Percentiles rank a stretch among this genome's conserved stretches.
These are phyloP conservation scores for Phytophthora colocasiae DNA, from an alignment of 352 stramenopile species.

Conservation along the genomic window DNA sequence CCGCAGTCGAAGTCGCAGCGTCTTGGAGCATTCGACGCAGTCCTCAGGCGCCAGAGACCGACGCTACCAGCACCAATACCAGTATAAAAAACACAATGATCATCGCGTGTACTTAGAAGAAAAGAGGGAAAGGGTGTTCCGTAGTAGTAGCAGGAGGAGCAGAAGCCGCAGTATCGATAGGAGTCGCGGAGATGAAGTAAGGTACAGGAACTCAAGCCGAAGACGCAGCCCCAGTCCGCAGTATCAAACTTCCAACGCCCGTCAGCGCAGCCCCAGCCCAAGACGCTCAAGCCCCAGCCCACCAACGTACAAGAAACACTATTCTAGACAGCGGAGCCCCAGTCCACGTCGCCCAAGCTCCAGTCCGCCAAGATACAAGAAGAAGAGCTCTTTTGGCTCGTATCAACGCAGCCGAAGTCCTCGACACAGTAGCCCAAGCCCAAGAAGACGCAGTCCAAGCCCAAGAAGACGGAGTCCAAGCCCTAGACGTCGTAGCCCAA, in stretches of 20 bases:
- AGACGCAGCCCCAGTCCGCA: conserved; percentile 13
- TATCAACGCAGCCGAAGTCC: conserved; percentile 15
- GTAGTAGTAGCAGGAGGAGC: conserved; percentile 16
- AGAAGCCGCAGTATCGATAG: conserved; percentile 31
- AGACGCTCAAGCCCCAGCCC: conserved; percentile 14
- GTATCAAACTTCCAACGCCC: background rate
- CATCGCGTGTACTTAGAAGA: conserved; percentile 20
- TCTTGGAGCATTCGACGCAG: background rate
- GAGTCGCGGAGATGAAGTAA: conserved; percentile 9
- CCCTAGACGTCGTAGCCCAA: conserved; percentile 12
- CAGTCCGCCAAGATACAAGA: conserved; percentile 14
- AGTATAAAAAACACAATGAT: conserved; percentile 14
- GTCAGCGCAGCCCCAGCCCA: conserved; percentile 14
- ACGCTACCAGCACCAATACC: conserved; percentile 4
- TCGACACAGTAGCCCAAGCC: conserved; percentile 8
- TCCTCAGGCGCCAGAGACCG: background rate
- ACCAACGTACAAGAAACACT: conserved; percentile 7
- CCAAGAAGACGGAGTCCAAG: conserved; percentile 12
- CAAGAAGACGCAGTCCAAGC: conserved; percentile 8
- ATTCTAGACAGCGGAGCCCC: conserved; percentile 9
- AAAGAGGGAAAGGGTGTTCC: background rate
- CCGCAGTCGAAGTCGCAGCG: conserved; percentile 30
- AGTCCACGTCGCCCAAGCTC: conserved; percentile 14
- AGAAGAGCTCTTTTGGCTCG: background rate
- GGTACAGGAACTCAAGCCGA: conserved; percentile 18